phyloP scores from a whole-genome alignment of 1,139 yeast species.

The Geotrichum aggregatum region DNA sequence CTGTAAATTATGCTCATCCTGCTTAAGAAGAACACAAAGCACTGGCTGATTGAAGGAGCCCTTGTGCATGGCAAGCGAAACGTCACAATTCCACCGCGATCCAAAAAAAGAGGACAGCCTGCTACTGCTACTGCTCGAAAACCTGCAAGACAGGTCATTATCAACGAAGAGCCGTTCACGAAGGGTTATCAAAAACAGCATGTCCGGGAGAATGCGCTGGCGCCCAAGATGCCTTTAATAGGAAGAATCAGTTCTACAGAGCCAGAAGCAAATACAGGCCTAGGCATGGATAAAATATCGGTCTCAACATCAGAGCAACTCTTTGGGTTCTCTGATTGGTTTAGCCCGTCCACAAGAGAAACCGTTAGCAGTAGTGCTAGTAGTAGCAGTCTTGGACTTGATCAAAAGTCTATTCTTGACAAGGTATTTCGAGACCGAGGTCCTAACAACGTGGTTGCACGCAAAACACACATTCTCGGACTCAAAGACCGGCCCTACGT shows the following conservation, averaged over 20 bases:
- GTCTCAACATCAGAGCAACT: too few relatives aligned
- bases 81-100: neutral
- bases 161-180: neutral
- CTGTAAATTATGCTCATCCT: neutral
- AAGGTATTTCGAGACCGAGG: conserved; percentile 20
- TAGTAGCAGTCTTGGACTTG: too few relatives aligned
- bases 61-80: neutral
- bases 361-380: too few relatives aligned
- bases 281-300: too few relatives aligned
- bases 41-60: neutral
- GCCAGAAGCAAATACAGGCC: too few relatives aligned
- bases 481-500: conserved; percentile 8
- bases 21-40: neutral
- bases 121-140: neutral
- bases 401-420: conserved; percentile 2
- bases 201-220: conserved; percentile 2
- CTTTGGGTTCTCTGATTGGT: too few relatives aligned
- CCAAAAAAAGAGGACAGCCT: neutral
- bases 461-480: conserved; percentile 1
- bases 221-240: too few relatives aligned
- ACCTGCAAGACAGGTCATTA: neutral
- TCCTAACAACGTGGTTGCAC: conserved; percentile 2
- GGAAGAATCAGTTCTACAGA: too few relatives aligned
- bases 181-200: neutral
- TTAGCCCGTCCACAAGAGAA: too few relatives aligned